Conservation (phyloP, 208 protist genomes). For the Phytomonas sp. region DNA sequence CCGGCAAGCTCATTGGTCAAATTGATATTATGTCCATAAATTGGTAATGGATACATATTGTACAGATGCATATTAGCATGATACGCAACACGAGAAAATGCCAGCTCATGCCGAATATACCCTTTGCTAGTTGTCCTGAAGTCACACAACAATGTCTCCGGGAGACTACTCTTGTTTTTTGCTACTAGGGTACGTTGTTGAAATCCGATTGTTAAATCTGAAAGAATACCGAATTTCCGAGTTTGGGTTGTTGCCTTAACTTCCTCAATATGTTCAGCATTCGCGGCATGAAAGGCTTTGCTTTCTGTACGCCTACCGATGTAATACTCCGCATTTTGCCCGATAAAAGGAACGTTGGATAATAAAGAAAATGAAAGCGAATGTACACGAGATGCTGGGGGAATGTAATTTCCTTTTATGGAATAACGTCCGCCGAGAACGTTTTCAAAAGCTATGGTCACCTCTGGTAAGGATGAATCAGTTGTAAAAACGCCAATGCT, state of each 20-base stretch:
- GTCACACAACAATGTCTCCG: neutral
- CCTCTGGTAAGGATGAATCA: conserved; percentile 67
- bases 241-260: conserved; percentile 44
- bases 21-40: conserved; percentile 40
- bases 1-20: conserved; percentile 63
- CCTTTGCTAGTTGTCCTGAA: conserved; percentile 48
- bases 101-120: conserved; percentile 55
- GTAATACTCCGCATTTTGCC: conserved; percentile 72
- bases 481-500: conserved; percentile 77
- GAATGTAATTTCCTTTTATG: conserved; percentile 73
- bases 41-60: conserved; percentile 81
- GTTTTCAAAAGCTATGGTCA: conserved; percentile 64
- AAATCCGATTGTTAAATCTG: conserved; percentile 60
- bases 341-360: conserved; percentile 76
- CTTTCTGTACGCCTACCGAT: conserved; percentile 51
- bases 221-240: conserved; percentile 38
- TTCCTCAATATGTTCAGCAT: conserved; percentile 57
- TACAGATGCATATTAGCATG: conserved; percentile 68
- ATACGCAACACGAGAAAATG: conserved; percentile 37
- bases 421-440: conserved; percentile 70
- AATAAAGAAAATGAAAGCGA: conserved; percentile 58
- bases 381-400: conserved; percentile 65
- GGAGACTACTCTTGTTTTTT: conserved; percentile 31
- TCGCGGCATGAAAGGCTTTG: conserved; percentile 58
- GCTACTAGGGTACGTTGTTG: conserved; percentile 48